These are phyloP conservation scores for Candida sonorensis DNA, from an alignment of 805 yeast genomes.

Conservation along the genomic window DNA sequence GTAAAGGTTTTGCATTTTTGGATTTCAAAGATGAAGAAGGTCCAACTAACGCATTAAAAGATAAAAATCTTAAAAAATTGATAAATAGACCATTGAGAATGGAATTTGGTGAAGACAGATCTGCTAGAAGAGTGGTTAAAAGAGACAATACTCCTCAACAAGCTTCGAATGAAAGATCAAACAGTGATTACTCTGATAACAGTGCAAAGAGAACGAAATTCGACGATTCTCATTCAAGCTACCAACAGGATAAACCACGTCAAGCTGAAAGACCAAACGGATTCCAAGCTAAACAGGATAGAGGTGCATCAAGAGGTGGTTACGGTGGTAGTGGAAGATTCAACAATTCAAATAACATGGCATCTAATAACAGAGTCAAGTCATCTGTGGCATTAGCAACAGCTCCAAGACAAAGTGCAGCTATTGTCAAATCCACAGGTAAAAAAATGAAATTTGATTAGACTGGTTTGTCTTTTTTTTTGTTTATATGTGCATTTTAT, in stretches of 20 bases:
- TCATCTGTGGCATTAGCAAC: slow-evolving; percentile 83
- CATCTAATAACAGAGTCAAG: slow-evolving; percentile 43
- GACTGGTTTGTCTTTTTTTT: neutral
- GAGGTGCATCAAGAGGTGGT: neutral
- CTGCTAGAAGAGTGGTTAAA: slow-evolving; percentile 31
- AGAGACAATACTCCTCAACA: too few species aligned
- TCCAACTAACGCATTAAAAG: slow-evolving; percentile 76
- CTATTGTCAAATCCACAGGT: slow-evolving; percentile 86
- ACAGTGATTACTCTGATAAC: slow-evolving; percentile 1
- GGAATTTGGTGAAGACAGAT: slow-evolving; percentile 94
- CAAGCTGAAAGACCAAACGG: slow-evolving; percentile 19
- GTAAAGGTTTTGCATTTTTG: slow-evolving; percentile 92
- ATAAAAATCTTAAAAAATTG: slow-evolving; percentile 56
- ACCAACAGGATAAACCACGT: too few species aligned
- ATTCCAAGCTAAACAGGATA: slow-evolving; percentile 18
- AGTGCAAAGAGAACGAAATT: slow-evolving; percentile 3
- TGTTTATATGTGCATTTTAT: too few species aligned
- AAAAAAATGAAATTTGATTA: slow-evolving; percentile 71
- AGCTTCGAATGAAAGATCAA: too few species aligned
- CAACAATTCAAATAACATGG: too few species aligned
- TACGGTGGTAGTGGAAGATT: slow-evolving; percentile 20
- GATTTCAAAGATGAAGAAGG: slow-evolving; percentile 79
- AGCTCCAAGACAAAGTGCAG: slow-evolving; percentile 85
- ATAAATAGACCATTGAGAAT: slow-evolving; percentile 72
- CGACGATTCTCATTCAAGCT: too few species aligned